Evolutionary conservation across 2,329 filamentous ascomycete genomes (phyloP).

Genomic region (Fusarium palustre): DNA sequence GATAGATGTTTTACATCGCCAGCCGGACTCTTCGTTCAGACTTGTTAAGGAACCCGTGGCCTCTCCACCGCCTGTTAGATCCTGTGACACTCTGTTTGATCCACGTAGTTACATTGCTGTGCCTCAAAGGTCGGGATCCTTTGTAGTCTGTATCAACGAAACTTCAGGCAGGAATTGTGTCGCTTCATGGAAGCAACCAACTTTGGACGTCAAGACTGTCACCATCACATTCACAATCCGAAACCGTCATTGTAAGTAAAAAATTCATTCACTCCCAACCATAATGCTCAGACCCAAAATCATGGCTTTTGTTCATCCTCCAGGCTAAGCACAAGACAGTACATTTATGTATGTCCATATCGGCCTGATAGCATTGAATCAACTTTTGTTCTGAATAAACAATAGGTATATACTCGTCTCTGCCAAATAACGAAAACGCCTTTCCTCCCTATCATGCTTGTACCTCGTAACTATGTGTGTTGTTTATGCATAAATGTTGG

Average conservation of each 20-base stretch:
- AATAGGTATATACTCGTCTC: constrained; percentile 47
- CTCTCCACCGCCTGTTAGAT: not conserved
- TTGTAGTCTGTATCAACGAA: not conserved
- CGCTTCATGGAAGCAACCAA: no score
- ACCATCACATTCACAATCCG: not conserved
- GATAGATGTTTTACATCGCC: not conserved
- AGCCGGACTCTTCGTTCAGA: not conserved
- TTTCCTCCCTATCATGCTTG: constrained; percentile 41
- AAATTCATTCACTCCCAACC: constrained; percentile 31
- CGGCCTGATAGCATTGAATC: constrained; percentile 16
- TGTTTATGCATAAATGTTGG: constrained; percentile 40
- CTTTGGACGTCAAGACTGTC: no score
- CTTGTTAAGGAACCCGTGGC: not conserved
- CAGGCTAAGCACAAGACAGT: constrained; percentile 10
- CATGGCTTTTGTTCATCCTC: constrained; percentile 34
- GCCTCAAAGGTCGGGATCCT: not conserved
- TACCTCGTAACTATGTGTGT: constrained; percentile 41
- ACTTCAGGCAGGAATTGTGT: no score
- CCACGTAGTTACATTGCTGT: not conserved
- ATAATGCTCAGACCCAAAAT: constrained; percentile 18
- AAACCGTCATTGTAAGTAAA: not conserved
- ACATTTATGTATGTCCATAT: not conserved
- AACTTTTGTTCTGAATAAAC: constrained; percentile 25
- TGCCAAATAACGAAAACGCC: constrained; percentile 40
- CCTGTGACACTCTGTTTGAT: constrained; percentile 3